Percentiles rank a stretch among this genome's conserved stretches.
These are phyloP conservation scores for Dactylis glomerata DNA, from an alignment of 176 grass and related monocot genomes.

Conservation along the genomic window DNA sequence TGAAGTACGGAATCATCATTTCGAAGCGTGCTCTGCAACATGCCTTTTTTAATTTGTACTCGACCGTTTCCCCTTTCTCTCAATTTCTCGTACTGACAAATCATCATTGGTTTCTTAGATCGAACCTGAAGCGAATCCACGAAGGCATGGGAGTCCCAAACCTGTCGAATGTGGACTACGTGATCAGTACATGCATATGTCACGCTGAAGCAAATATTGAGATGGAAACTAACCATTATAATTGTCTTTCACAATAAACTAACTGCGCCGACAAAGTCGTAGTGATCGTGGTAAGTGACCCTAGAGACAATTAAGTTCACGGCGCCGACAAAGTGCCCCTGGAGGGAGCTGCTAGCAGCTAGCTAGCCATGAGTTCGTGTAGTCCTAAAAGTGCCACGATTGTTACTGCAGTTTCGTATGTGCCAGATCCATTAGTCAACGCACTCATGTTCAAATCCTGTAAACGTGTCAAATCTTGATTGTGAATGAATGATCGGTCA, in stretches of 20 bases:
- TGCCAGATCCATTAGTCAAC: not conserved
- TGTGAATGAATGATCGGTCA: conserved; percentile 2
- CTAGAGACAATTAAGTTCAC: not conserved
- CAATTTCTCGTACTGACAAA: not conserved
- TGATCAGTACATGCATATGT: not conserved
- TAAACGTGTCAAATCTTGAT: conserved; percentile 1
- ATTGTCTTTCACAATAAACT: too few relatives aligned
- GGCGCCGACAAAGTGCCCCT: conserved; percentile 32
- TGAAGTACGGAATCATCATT: not conserved
- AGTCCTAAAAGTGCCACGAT: not conserved
- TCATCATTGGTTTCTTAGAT: not conserved
- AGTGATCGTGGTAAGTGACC: not conserved
- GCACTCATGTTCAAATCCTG: not conserved
- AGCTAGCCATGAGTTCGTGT: not conserved
- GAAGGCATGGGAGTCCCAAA: not conserved
- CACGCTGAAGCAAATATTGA: not conserved
- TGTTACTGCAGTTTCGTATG: not conserved
- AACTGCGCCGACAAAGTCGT: not conserved
- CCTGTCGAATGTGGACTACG: not conserved
- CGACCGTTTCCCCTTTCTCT: not conserved
- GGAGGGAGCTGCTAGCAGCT: not conserved
- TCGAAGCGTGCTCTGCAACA: not conserved
- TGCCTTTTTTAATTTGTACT: not conserved
- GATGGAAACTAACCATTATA: not conserved
- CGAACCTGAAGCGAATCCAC: not conserved